These are phyloP conservation scores for rapeseed (Brassica napus) DNA, from an alignment of 345 rosid species.

Conservation along the genomic window Da-Ae NC_063440.1:21535501-21536000, in stretches of 20 bases:
- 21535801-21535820: background rate
- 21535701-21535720: constrained; percentile 6
- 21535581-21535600: background rate
- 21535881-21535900: too few species aligned
- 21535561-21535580: background rate
- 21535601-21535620: constrained; percentile 47
- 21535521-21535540: background rate
- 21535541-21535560: background rate
- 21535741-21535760: constrained; percentile 25
- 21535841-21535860: background rate
- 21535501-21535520: background rate
- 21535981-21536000: too few species aligned
- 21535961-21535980: too few species aligned
- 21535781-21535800: background rate
- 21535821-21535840: background rate
- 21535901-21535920: too few species aligned
- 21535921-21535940: too few species aligned
- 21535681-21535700: constrained; percentile 51
- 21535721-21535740: constrained; percentile 5
- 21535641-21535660: constrained; percentile 39
- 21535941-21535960: too few species aligned
- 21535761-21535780: background rate
- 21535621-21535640: constrained; percentile 33
- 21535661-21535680: constrained; percentile 46
- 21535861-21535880: too few species aligned